Percentiles rank a stretch among this genome's conserved stretches.
Evolutionary conservation across 345 rosid species (phyloP).

Genomic region (Boechera stricta): DNA sequence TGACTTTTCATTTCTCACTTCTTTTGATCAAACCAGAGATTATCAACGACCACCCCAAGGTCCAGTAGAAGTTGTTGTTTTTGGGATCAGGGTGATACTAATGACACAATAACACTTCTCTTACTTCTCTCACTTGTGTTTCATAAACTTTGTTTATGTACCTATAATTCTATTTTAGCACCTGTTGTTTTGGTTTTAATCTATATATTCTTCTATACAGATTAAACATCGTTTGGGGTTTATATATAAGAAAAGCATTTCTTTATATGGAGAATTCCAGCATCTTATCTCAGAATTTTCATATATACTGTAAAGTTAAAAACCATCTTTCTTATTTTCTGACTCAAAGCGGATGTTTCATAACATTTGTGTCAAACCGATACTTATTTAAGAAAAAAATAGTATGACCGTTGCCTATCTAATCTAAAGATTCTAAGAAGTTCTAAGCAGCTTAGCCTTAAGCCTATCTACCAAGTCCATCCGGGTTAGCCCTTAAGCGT

Average conservation of each 20-base stretch:
- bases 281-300: background rate
- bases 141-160: slow-evolving; percentile 31
- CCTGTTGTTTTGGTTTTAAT: slow-evolving; percentile 22
- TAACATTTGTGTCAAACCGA: background rate
- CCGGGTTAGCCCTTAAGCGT: too few relatives aligned
- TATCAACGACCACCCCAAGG: slow-evolving; percentile 25
- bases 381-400: background rate
- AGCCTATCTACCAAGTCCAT: too few relatives aligned
- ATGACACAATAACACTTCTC: slow-evolving; percentile 29
- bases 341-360: background rate
- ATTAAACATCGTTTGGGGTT: background rate
- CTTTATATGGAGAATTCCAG: background rate
- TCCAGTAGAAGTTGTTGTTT: slow-evolving; percentile 35
- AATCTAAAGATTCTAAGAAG: too few relatives aligned
- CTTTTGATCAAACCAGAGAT: slow-evolving; percentile 16
- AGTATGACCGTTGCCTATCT: too few relatives aligned
- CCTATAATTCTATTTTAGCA: slow-evolving; percentile 20
- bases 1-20: slow-evolving; percentile 30
- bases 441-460: too few relatives aligned
- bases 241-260: background rate
- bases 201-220: slow-evolving; percentile 6
- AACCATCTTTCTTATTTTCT: background rate
- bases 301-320: too few relatives aligned
- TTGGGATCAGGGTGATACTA: slow-evolving; percentile 8
- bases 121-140: slow-evolving; percentile 29